Percentiles rank a stretch among this genome's conserved stretches.
These are phyloP conservation scores for Ascochyta rabiei DNA, from an alignment of 2,329 filamentous ascomycete species.

Conservation along the genomic window DNA sequence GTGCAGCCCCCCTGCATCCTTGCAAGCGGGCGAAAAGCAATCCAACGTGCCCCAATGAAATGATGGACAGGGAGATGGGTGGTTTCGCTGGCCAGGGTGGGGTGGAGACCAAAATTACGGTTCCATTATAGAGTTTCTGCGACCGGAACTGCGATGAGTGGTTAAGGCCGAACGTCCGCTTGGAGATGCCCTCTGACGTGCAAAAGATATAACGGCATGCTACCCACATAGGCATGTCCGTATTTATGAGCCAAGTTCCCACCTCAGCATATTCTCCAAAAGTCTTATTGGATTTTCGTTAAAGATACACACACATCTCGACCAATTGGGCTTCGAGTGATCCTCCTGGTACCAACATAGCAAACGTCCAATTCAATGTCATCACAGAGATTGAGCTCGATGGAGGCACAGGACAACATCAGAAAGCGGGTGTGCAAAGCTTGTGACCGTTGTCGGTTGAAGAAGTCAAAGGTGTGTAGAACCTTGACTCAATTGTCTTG, in stretches of 20 bases:
- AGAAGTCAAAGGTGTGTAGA: conserved; percentile 66
- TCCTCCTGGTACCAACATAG: not conserved
- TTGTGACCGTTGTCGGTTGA: conserved; percentile 68
- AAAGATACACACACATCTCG: conserved; percentile 12
- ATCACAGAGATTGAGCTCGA: conserved; percentile 45
- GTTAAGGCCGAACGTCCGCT: conserved; percentile 43
- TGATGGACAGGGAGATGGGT: conserved; percentile 37
- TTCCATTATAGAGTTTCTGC: conserved; percentile 10
- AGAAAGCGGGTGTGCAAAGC: conserved; percentile 70
- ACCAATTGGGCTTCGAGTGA: conserved; percentile 6
- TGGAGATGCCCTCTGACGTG: conserved; percentile 46
- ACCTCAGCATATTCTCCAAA: conserved; percentile 17
- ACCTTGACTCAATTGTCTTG: not conserved
- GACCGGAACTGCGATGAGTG: conserved; percentile 1
- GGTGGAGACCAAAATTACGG: conserved; percentile 38
- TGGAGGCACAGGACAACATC: conserved; percentile 54
- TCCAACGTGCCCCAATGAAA: conserved; percentile 43
- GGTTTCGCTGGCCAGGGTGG: conserved; percentile 33
- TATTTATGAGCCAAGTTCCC: conserved; percentile 39
- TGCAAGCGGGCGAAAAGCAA: conserved; percentile 39
- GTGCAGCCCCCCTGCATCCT: conserved; percentile 39
- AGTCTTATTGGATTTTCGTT: conserved; percentile 12
- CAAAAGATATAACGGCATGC: conserved; percentile 49
- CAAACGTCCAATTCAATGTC: conserved; percentile 31
- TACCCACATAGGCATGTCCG: conserved; percentile 36